Conservation (phyloP, 495 filamentous ascomycete species). For the Durotheca rogersii region DNA sequence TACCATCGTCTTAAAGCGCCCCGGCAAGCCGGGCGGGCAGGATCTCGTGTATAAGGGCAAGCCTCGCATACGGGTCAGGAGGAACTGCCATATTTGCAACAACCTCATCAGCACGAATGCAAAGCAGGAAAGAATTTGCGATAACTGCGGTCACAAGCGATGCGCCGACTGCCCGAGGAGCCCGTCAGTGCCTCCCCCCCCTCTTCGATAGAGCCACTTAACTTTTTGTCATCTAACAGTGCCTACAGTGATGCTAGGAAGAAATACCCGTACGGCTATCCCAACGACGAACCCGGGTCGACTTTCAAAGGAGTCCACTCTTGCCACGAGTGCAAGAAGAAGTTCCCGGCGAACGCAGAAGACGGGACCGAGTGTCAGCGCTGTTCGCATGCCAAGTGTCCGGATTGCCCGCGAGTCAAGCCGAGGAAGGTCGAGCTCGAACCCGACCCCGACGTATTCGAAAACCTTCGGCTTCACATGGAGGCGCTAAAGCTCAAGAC, state of each 20-base stretch:
- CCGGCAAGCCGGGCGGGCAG: constrained; percentile 65
- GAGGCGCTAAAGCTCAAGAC: constrained; percentile 27
- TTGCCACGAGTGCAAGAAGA: constrained; percentile 64
- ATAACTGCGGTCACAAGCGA: constrained; percentile 69
- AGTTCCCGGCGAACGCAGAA: constrained; percentile 49
- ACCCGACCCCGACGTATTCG: constrained; percentile 64
- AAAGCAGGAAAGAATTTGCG: constrained; percentile 63
- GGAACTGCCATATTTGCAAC: constrained; percentile 76
- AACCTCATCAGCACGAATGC: constrained; percentile 57
- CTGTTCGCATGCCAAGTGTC: constrained; percentile 60
- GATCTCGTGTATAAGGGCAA: constrained; percentile 65
- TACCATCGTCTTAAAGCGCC: constrained; percentile 55
- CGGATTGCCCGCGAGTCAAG: constrained; percentile 47
- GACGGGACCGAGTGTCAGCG: constrained; percentile 54
- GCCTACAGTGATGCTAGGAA: constrained; percentile 63
- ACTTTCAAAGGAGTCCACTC: constrained; percentile 54
- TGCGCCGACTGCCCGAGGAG: constrained; percentile 81
- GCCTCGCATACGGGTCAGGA: constrained; percentile 67
- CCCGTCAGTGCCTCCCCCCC: constrained; percentile 59
- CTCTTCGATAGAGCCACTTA: background rate
- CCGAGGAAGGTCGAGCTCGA: constrained; percentile 62
- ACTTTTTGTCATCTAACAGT: constrained; percentile 3
- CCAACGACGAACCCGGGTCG: constrained; percentile 60
- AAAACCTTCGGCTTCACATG: constrained; percentile 47
- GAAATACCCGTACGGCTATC: constrained; percentile 76